Base-by-base conservation (phyloP, 805 yeast species). In the Cephaloascus fragrans region DNA sequence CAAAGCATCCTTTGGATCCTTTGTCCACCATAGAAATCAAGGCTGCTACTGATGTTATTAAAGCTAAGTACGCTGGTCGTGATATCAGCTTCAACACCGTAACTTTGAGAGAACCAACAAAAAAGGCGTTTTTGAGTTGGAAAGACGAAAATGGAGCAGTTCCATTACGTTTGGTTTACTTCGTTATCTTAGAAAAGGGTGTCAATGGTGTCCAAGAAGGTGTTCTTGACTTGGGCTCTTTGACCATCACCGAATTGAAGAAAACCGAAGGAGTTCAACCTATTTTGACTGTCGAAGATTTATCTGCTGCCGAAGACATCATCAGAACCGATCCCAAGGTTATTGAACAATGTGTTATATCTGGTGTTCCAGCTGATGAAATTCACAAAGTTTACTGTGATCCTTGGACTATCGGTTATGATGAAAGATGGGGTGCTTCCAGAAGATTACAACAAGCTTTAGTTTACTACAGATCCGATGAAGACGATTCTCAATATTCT, bases 361-460 rank as follows among this genome's bases (percentile, higher is more conserved):
- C 82, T 26, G 90, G 90, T 39, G 62, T 83, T 47, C 80, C 86
- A 42, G 75, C 69, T 20, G 56, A 56, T 39, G 80, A 79, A 38
- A 78, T 80, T 79, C 61, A 69, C 52, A 67, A 71, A 48, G 65
- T 77, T 35, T 77, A 73, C 63, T 77, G 82, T 61, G 82, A 77
- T 52, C 80, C 82, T 38, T 77, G 83, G 83, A 73, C 83, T 26
- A 77, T 78, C 51, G 83, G 83, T 36, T 77, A 73, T 51, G 84
- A 78, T 54, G 83, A 74, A 63, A 71, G 90, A 62, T 83, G 86
- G 83, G 90, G 90, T 34, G 74, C 82, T 35, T 69, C 76, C 37
- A 71, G 75, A 57, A 71, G 93, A 61, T 70, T 83, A 44, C 90
- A 83, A 61, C 93, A 83, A 61, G 89, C 89, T 33, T 70, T 83